Percentiles rank a stretch among this genome's conserved stretches.
These are phyloP conservation scores for Pyrenophora seminiperda DNA, from an alignment of 2,329 filamentous ascomycete species.

Conservation along the genomic window DNA sequence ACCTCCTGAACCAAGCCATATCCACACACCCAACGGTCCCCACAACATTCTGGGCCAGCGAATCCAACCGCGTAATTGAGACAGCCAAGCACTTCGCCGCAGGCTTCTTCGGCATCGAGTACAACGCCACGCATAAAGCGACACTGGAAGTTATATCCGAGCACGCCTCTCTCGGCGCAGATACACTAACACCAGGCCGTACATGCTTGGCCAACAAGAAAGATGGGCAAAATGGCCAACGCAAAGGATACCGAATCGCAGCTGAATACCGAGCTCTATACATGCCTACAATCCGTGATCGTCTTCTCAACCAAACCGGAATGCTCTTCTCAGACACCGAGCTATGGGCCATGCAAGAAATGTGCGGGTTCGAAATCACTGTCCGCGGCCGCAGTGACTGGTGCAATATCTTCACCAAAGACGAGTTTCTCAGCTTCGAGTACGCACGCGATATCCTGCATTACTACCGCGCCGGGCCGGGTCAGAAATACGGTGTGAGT, in stretches of 20 bases:
- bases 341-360: slow-evolving; percentile 65
- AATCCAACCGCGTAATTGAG: slow-evolving; percentile 60
- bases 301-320: slow-evolving; percentile 52
- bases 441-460: slow-evolving; percentile 64
- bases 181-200: slow-evolving; percentile 63
- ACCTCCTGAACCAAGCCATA: slow-evolving; percentile 48
- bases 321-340: slow-evolving; percentile 55
- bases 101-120: slow-evolving; percentile 61
- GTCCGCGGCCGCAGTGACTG: slow-evolving; percentile 60
- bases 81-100: slow-evolving; percentile 61
- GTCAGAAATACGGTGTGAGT: slow-evolving; percentile 58
- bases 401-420: slow-evolving; percentile 61
- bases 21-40: slow-evolving; percentile 14
- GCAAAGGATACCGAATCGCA: slow-evolving; percentile 57
- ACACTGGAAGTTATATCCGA: slow-evolving; percentile 60
- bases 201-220: slow-evolving; percentile 51
- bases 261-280: slow-evolving; percentile 56
- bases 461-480: slow-evolving; percentile 64
- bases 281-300: slow-evolving; percentile 52
- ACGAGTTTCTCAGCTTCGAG: slow-evolving; percentile 62
- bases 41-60: slow-evolving; percentile 59
- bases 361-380: slow-evolving; percentile 65
- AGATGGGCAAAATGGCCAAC: slow-evolving; percentile 53
- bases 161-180: slow-evolving; percentile 53
- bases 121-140: slow-evolving; percentile 44